Base-by-base conservation (phyloP, 1,284 basidiomycete genomes). In the Fistulina hepatica region DNA sequence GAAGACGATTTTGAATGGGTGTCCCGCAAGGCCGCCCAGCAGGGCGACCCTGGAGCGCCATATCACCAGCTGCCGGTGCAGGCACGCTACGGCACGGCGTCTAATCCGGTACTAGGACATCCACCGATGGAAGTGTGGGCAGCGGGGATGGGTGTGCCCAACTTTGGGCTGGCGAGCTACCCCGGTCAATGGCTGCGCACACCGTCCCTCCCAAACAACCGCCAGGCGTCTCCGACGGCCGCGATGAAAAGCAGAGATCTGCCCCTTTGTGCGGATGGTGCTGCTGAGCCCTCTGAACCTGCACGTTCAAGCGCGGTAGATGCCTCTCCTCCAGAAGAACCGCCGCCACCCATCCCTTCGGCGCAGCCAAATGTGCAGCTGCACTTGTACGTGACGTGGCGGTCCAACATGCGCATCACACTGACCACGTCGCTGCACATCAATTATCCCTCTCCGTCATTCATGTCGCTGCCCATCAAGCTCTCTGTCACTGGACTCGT, bases 401-500 rank as follows among this genome's bases (percentile, higher is more conserved):
- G 78, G 40, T 83, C 84, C 10, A 76, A 88, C 56, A 63, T 88
- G 3, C 81, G 83, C 15, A 65, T 88, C 47, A 85, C 83, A 2
- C 70, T 99, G 45, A 77, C 81, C n/a, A 97, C 94, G 0, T 90
- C 86, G 8, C 71, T 98, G 13, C 75, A 92, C 46, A 92, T 99
- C 58, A 97, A 97, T 63, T 95, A 97, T 56, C 93, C 94, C 1
- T 86, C 86, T 0, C 77, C 82, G 0, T 76, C 83, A 52, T 97
- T 99, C 69, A 97, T 98, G 91, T 80, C 83, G 6, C 71, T 99
- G 13, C 95, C 95, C 2, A 84, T 98, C 54, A 84, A 86, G 52
- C 76, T 98, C 33, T 82, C 80, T 12, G 77, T 97, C 16, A 94
- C 84, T 0, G 89, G 90, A 1, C 66, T 97, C 36, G 69, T 90